These are phyloP conservation scores for Phycomyces blakesleeanus DNA, from an alignment of 192 early-diverging fungal genomes.

Conservation along the genomic window DNA sequence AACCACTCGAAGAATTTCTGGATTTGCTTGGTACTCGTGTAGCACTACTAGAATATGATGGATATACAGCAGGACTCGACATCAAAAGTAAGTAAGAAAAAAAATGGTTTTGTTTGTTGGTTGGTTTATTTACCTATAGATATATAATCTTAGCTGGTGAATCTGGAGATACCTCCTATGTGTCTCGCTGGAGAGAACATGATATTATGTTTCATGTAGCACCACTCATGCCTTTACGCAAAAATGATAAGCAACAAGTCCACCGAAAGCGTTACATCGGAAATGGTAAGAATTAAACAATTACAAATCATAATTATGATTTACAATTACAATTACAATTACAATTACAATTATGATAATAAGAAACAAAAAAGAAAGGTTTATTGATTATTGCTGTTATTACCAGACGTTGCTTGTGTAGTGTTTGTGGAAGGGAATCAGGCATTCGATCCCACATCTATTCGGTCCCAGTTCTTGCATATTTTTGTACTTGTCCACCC, in stretches of 20 bases:
- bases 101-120: neutral
- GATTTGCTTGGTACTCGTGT: constrained; percentile 64
- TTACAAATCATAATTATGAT: neutral
- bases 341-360: no score
- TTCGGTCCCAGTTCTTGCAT: constrained; percentile 54
- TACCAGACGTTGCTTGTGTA: constrained; percentile 43
- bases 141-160: constrained; percentile 24
- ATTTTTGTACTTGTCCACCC: constrained; percentile 46
- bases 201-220: constrained; percentile 78
- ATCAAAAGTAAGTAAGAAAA: constrained; percentile 50
- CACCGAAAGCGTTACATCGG: constrained; percentile 56
- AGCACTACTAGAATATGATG: constrained; percentile 63
- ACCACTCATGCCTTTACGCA: constrained; percentile 62
- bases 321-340: neutral
- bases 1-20: constrained; percentile 58
- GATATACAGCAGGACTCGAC: constrained; percentile 74
- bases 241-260: constrained; percentile 62
- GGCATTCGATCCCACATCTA: constrained; percentile 41
- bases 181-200: constrained; percentile 69
- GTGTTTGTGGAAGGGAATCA: constrained; percentile 49
- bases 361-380: neutral
- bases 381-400: constrained; percentile 36
- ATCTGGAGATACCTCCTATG: constrained; percentile 61
- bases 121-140: neutral
- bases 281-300: constrained; percentile 29